phyloP scores from a whole-genome alignment of 2,329 filamentous ascomycete genomes.

The Xylariaceae sp. region DNA sequence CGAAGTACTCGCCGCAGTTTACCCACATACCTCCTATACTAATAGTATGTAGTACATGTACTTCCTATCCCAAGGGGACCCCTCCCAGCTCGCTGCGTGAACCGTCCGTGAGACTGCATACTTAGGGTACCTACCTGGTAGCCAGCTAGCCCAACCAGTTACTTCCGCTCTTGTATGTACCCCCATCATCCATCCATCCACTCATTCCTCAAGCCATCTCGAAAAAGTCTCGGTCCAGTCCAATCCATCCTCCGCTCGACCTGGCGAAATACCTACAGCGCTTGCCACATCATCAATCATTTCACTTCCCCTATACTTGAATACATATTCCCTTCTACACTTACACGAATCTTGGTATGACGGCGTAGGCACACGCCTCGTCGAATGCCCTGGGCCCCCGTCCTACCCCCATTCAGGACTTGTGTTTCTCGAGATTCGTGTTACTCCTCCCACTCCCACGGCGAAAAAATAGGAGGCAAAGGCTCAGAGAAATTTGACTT shows the following conservation, averaged over 20 bases:
- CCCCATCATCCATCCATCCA: conserved; percentile 10
- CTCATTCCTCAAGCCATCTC: conserved; percentile 1
- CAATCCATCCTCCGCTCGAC: conserved; percentile 12
- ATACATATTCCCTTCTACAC: conserved; percentile 12
- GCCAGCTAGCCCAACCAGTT: no score
- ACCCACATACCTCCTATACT: no score
- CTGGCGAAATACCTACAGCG: conserved; percentile 5
- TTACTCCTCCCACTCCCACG: conserved; percentile 12
- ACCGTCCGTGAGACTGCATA: conserved; percentile 19
- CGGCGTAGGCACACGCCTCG: conserved; percentile 21
- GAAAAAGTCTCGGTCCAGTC: conserved; percentile 16
- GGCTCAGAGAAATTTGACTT: conserved; percentile 14
- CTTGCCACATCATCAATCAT: conserved; percentile 4
- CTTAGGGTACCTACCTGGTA: no score
- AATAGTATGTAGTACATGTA: no score
- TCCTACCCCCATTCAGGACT: neutral
- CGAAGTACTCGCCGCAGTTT: no score
- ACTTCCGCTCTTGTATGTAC: neutral
- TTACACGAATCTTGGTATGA: conserved; percentile 12
- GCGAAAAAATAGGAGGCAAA: conserved; percentile 17
- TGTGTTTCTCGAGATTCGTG: conserved; percentile 8
- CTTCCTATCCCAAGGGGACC: conserved; percentile 9
- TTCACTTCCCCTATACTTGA: conserved; percentile 4
- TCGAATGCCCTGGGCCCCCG: conserved; percentile 10
- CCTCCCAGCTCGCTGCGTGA: conserved; percentile 25